phyloP scores from a whole-genome alignment of 495 filamentous ascomycete genomes.

The Xylaria acuta region DNA sequence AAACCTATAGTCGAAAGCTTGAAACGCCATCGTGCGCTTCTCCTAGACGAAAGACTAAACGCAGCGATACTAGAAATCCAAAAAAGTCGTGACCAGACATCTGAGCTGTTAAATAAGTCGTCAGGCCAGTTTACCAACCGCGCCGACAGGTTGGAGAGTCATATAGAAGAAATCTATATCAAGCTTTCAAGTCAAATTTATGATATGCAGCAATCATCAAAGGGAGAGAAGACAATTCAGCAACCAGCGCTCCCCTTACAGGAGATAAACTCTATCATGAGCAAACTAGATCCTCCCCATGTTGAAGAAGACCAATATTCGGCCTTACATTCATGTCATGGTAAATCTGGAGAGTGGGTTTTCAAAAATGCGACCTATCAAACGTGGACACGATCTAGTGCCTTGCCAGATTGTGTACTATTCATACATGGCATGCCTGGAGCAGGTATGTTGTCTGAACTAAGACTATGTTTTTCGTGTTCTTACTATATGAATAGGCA shows the following conservation, averaged over 20 bases:
- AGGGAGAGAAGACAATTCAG: neutral
- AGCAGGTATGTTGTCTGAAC: neutral
- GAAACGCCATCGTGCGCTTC: conserved; percentile 6
- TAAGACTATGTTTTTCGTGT: neutral
- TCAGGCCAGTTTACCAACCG: neutral
- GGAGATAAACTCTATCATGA: neutral
- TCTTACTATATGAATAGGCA: neutral
- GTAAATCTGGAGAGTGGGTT: neutral
- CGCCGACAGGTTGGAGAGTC: neutral
- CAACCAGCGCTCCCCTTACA: neutral
- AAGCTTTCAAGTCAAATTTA: neutral
- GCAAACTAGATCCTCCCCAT: neutral
- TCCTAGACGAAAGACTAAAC: neutral
- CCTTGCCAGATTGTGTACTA: neutral
- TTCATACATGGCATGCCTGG: neutral
- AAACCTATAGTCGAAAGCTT: conserved; percentile 10
- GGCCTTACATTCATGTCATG: neutral
- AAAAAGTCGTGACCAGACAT: neutral
- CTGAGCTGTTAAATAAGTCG: neutral
- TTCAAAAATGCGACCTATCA: neutral
- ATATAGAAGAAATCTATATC: neutral
- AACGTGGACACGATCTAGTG: neutral
- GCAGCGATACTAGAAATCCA: neutral
- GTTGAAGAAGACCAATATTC: neutral
- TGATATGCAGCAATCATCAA: neutral